A percentile compares a stretch with the other conserved stretches of the same genome.
Evolutionary conservation across 768 basidiomycete genomes (phyloP).

Genomic region (Suillus sp.): DNA sequence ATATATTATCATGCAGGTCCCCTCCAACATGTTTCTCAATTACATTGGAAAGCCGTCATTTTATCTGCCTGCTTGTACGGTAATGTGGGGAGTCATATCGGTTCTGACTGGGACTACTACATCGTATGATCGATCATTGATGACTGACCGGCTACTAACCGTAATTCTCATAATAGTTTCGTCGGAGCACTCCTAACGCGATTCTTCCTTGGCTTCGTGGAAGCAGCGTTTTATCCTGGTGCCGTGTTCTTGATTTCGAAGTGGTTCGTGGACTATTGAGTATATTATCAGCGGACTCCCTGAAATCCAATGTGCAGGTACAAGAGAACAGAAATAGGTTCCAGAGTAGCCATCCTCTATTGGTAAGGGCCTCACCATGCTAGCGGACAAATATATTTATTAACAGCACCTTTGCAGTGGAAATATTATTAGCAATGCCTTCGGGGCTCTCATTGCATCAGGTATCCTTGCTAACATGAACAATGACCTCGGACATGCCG

Average conservation of each 20-base stretch:
- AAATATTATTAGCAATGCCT: constrained; percentile 56
- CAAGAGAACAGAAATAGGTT: constrained; percentile 44
- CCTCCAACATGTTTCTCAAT: constrained; percentile 72
- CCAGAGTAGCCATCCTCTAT: constrained; percentile 46
- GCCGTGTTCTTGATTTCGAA: constrained; percentile 44
- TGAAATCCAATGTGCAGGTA: constrained; percentile 38
- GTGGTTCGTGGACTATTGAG: constrained; percentile 32
- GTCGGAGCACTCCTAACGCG: constrained; percentile 44
- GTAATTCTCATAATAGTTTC: constrained; percentile 34
- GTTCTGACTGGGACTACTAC: constrained; percentile 43
- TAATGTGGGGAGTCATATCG: constrained; percentile 68
- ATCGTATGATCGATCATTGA: constrained; percentile 24
- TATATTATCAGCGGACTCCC: constrained; percentile 24
- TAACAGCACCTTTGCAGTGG: constrained; percentile 26
- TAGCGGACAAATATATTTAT: background rate
- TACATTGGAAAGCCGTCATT: constrained; percentile 66
- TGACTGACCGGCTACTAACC: background rate
- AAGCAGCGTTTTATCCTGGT: constrained; percentile 48
- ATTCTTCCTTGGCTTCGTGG: constrained; percentile 57
- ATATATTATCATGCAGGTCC: constrained; percentile 44
- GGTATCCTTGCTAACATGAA: constrained; percentile 51
- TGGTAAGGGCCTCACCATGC: constrained; percentile 24
- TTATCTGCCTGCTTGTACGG: constrained; percentile 67
- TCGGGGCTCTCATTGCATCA: constrained; percentile 52
- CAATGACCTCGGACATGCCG: constrained; percentile 46